Conservation (phyloP, 2,329 filamentous ascomycete genomes). For the Colletotrichum phormii region DNA sequence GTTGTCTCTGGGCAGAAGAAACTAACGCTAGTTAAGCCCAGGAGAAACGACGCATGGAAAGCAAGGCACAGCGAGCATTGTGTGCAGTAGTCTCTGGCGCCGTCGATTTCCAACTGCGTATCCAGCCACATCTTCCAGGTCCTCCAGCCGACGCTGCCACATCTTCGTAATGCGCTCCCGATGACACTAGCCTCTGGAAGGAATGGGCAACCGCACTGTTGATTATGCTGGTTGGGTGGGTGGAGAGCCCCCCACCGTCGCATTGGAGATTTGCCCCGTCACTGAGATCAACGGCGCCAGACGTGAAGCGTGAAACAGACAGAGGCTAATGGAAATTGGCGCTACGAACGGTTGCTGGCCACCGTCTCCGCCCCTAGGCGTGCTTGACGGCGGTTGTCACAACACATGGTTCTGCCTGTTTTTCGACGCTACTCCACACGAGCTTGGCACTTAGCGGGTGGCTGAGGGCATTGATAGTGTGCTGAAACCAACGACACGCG, state of each 20-base stretch:
- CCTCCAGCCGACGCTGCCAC: not conserved
- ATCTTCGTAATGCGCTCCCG: not conserved
- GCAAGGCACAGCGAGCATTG: constrained; percentile 29
- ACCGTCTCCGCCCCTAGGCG: constrained; percentile 11
- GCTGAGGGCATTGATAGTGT: constrained; percentile 15
- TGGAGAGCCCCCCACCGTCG: constrained; percentile 18
- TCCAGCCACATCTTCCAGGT: constrained; percentile 10
- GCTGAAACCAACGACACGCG: constrained; percentile 19
- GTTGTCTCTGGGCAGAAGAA: constrained; percentile 8
- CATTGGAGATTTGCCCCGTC: not conserved
- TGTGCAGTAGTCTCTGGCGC: constrained; percentile 29
- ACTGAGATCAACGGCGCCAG: constrained; percentile 7
- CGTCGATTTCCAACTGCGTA: constrained; percentile 3
- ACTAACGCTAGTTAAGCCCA: constrained; percentile 6
- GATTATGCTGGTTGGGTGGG: not conserved
- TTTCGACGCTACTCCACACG: constrained; percentile 4
- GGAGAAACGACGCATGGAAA: constrained; percentile 13
- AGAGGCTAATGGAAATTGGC: not conserved
- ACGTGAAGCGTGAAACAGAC: constrained; percentile 20
- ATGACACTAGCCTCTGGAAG: constrained; percentile 8
- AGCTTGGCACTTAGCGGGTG: constrained; percentile 8
- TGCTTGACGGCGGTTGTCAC: constrained; percentile 23
- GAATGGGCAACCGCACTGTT: constrained; percentile 8
- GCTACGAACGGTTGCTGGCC: constrained; percentile 1
- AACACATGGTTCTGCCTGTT: not conserved